Base-by-base conservation (phyloP, 805 yeast species). In the Ogataea degrootiae region DNA sequence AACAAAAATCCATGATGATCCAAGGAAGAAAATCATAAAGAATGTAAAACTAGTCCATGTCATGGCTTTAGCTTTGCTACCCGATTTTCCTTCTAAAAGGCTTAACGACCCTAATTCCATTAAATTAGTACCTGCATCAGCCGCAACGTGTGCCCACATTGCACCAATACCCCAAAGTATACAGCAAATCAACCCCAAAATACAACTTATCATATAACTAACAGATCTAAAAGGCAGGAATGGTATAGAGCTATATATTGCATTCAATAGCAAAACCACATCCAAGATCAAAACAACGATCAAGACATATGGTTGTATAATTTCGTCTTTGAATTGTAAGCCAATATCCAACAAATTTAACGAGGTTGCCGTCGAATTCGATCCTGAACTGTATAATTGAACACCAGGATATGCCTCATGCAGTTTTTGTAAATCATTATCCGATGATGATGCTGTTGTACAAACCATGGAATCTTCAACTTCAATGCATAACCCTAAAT, bases 161-260 rank as follows among this genome's bases (percentile, higher is more conserved):
- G 86, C 70, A 2, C 86, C 86, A 29, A 81, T 63, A 0, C 85
- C 87, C 85, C 86, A 82, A 2, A 81, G 39, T 3, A 82, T 58
- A 5, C 72, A 67, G 41, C 71, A 54, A 0, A 67, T 49, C 0
- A 71, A 61, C 17, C 75, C 63, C 26, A 75, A 49, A 5, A 56
- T 54, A 49, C 69, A 58, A 44, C 56, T 59, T 26, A 57, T 55
- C 44, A 53, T 65, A 48, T 55, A 63, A 21, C 68, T 44, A 14
- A 55, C 33, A 15, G 46, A 19, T 48, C 59, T 70, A 39, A 42
- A 60, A 4, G 88, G 88, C 12, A 81, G 51, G 14, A 72, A 67
- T 1, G 86, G 85, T 5, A 80, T 51, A 0, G 68, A 50, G 4
- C 65, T 60, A 59, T 79, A 80, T 3, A 76, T 51, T n/a, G 74